Conservation (phyloP, 2,329 filamentous ascomycete genomes). For the Penicillium polonicum region DNA sequence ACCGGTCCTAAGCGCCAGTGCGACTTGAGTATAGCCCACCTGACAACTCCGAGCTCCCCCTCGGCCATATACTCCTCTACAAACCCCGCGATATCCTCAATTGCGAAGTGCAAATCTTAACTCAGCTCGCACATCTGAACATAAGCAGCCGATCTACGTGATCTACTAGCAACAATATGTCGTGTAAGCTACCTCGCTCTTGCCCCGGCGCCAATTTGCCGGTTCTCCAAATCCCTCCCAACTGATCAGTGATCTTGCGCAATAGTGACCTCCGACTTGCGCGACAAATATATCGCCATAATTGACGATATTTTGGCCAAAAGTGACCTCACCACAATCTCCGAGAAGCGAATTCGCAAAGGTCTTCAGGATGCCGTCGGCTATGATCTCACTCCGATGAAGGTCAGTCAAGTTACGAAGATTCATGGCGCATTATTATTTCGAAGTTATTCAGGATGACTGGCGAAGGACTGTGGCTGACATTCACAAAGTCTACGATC, state of each 20-base stretch:
- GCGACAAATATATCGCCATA: constrained; percentile 55
- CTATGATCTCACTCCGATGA: constrained; percentile 61
- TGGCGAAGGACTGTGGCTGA: constrained; percentile 2
- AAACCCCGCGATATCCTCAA: not conserved
- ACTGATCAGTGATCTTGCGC: constrained; percentile 23
- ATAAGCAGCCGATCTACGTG: not conserved
- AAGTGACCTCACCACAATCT: constrained; percentile 63
- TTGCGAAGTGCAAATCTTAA: not conserved
- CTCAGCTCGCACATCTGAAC: not conserved
- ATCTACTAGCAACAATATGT: constrained; percentile 32
- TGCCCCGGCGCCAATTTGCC: constrained; percentile 22
- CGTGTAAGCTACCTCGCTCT: constrained; percentile 35
- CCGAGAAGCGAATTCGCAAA: constrained; percentile 64
- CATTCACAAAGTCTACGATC: constrained; percentile 58
- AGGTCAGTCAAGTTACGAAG: constrained; percentile 47
- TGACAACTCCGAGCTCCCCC: constrained; percentile 15
- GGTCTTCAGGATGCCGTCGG: constrained; percentile 60
- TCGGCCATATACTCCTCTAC: constrained; percentile 1
- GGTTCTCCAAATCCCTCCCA: constrained; percentile 17
- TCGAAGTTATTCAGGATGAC: not conserved
- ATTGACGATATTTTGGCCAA: constrained; percentile 62
- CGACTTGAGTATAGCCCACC: constrained; percentile 29
- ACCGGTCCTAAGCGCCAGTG: constrained; percentile 42
- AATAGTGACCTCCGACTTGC: constrained; percentile 51
- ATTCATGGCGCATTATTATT: not conserved